Evolutionary conservation across 1,139 yeast species (phyloP).

Genomic region (Wickerhamiella pararugosa): DNA sequence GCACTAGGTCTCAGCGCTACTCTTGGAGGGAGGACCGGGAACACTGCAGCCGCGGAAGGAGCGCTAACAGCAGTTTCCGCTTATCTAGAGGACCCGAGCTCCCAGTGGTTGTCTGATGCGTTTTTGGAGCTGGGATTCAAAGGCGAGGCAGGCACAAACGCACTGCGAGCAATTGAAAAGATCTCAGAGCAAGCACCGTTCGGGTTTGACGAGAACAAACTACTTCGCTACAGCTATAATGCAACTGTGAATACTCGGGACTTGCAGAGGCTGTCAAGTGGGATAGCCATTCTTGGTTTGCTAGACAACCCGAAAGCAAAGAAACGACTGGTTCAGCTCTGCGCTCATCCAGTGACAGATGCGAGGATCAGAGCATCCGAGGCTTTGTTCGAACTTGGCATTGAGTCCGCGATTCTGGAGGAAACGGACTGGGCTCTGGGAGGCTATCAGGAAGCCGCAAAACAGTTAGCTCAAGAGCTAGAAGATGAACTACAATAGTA

Average conservation of each 20-base stretch:
- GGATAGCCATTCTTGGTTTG: conserved; percentile 10
- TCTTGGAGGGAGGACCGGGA: conserved; percentile 10
- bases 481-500: too few species aligned
- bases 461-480: too few species aligned
- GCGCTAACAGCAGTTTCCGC: background rate
- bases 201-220: background rate
- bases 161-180: background rate
- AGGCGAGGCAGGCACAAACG: conserved; percentile 1
- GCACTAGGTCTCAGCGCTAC: conserved; percentile 9
- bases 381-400: conserved; percentile 15
- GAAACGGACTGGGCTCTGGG: conserved; percentile 11
- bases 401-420: conserved; percentile 7
- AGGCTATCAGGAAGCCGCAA: background rate
- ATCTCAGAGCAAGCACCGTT: conserved; percentile 3
- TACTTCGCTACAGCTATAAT: conserved; percentile 12
- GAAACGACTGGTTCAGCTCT: conserved; percentile 14
- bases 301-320: background rate
- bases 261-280: background rate
- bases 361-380: conserved; percentile 19
- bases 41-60: background rate
- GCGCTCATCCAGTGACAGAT: conserved; percentile 14
- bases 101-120: background rate
- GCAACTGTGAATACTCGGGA: conserved; percentile 8
- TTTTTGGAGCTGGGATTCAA: conserved; percentile 1
- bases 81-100: background rate